Conservation (phyloP, 73 alveolate species). For the Tetrahymena borealis region DNA sequence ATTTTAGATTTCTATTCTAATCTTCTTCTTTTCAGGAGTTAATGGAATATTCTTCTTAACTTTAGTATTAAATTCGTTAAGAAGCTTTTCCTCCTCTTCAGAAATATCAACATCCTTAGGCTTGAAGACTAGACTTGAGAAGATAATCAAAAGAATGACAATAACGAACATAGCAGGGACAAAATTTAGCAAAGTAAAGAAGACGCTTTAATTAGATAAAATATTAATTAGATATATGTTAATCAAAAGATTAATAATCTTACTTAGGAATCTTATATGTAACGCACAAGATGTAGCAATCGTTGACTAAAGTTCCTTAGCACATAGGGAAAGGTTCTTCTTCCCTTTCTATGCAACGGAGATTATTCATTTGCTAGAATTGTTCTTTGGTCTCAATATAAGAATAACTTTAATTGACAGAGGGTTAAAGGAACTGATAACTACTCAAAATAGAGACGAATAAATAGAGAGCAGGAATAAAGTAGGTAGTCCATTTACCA, state of each 20-base stretch:
- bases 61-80: neutral
- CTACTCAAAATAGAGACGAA: neutral
- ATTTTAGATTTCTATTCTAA: neutral
- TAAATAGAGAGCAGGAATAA: neutral
- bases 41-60: neutral
- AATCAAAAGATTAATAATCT: neutral
- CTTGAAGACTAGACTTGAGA: neutral
- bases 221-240: neutral
- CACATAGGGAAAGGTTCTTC: neutral
- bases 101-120: neutral
- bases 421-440: neutral
- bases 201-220: neutral
- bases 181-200: neutral
- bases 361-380: neutral
- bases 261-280: neutral
- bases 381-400: neutral
- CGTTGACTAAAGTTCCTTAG: neutral
- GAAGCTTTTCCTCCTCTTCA: neutral
- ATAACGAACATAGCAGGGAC: neutral
- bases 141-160: neutral
- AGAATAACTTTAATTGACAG: neutral
- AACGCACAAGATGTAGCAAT: neutral
- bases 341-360: neutral
- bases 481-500: neutral
- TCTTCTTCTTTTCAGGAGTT: neutral